A percentile compares a stretch with the other conserved stretches of the same genome.
Conservation (phyloP, 169 alveolate species). For the Cytauxzoon felis region DNA sequence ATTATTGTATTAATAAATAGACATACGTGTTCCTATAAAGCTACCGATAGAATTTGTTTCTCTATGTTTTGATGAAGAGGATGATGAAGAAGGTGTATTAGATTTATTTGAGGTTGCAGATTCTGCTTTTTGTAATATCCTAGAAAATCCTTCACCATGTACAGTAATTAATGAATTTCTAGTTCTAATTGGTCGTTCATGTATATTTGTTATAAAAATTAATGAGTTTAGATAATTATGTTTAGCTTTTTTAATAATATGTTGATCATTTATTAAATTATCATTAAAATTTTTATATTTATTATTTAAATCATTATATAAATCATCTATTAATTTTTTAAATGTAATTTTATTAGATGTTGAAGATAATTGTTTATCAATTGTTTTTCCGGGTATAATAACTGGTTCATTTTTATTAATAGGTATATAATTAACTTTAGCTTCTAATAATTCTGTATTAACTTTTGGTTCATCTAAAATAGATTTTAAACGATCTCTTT, state of each 20-base stretch:
- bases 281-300: too few relatives aligned
- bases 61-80: too few relatives aligned
- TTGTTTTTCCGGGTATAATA: not conserved
- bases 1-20: not conserved
- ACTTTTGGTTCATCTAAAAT: slow-evolving; percentile 54
- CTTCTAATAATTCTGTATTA: slow-evolving; percentile 45
- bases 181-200: slow-evolving; percentile 49
- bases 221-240: slow-evolving; percentile 15
- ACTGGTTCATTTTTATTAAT: not conserved
- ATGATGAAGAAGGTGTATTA: too few relatives aligned
- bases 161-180: slow-evolving; percentile 48
- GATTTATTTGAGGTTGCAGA: slow-evolving; percentile 3
- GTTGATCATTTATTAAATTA: not conserved
- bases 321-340: slow-evolving; percentile 3
- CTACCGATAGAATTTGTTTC: too few relatives aligned
- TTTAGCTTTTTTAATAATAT: not conserved
- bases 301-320: not conserved
- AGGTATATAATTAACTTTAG: slow-evolving; percentile 26
- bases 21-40: too few relatives aligned
- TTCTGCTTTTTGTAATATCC: slow-evolving; percentile 42
- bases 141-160: slow-evolving; percentile 54
- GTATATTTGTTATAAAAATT: slow-evolving; percentile 20
- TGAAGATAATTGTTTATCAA: slow-evolving; percentile 1
- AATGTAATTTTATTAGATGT: slow-evolving; percentile 13
- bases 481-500: slow-evolving; percentile 65